Evolutionary conservation across 306 rosid species (phyloP).

Genomic region (Mimosa pudica): DNA sequence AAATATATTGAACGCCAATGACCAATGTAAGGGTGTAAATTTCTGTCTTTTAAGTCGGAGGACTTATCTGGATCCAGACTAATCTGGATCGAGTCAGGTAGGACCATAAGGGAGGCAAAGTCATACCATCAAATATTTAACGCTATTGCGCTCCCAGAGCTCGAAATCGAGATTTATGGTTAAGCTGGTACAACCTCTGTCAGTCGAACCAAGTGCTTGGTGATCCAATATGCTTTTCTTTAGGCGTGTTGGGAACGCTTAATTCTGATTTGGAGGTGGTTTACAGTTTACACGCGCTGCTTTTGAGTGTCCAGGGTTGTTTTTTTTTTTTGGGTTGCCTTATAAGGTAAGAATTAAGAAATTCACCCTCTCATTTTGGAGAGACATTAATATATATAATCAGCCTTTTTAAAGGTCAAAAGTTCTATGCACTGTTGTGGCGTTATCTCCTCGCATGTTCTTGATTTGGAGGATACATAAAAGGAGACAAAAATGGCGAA

Average conservation of each 20-base stretch:
- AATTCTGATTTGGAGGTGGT: not conserved
- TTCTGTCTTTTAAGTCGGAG: not conserved
- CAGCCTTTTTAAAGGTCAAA: not conserved
- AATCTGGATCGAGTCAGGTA: too few species aligned
- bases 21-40: conserved; percentile 1
- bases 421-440: not conserved
- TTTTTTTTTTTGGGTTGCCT: not conserved
- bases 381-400: not conserved
- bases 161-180: too few species aligned
- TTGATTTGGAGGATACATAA: too few species aligned
- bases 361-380: not conserved
- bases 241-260: not conserved
- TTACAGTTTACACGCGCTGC: not conserved
- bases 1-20: not conserved
- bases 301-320: not conserved
- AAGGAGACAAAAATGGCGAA: too few species aligned
- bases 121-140: too few species aligned
- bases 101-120: too few species aligned
- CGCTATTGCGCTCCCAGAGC: too few species aligned
- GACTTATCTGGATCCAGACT: too few species aligned
- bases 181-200: too few species aligned
- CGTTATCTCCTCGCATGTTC: too few species aligned
- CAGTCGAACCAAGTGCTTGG: too few species aligned
- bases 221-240: not conserved
- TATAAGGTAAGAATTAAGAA: not conserved